Evolutionary conservation across 2,329 filamentous ascomycete genomes (phyloP).

Genomic region (Aureobasidium melanogenum): DNA sequence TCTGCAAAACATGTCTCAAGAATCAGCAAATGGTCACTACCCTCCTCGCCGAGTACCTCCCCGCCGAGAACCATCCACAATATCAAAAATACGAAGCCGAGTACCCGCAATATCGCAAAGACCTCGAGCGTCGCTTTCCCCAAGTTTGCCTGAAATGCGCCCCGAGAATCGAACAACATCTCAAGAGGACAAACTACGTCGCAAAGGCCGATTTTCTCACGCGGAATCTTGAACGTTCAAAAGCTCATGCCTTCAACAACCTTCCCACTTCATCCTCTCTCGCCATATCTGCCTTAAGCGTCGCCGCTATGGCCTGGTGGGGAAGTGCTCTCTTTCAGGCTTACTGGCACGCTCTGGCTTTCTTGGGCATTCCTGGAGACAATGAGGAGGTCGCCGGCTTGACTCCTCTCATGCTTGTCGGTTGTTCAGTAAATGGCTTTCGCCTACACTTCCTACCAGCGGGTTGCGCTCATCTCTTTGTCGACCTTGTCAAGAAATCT

Average conservation of each 20-base stretch:
- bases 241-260: constrained; percentile 10
- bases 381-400: constrained; percentile 4
- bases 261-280: not conserved
- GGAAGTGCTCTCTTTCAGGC: constrained; percentile 27
- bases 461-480: constrained; percentile 19
- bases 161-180: constrained; percentile 59
- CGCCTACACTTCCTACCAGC: constrained; percentile 15
- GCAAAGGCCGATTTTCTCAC: constrained; percentile 60
- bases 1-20: constrained; percentile 73
- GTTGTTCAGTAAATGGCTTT: constrained; percentile 15
- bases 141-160: constrained; percentile 79
- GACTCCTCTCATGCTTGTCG: constrained; percentile 7
- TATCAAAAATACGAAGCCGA: constrained; percentile 60
- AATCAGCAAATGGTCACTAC: constrained; percentile 79
- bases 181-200: constrained; percentile 65
- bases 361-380: constrained; percentile 11
- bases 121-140: constrained; percentile 75
- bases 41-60: constrained; percentile 71
- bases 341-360: constrained; percentile 25
- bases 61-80: constrained; percentile 54
- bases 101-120: constrained; percentile 60
- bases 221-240: constrained; percentile 22
- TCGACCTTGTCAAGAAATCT: constrained; percentile 18
- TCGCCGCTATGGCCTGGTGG: constrained; percentile 37
- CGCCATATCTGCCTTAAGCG: constrained; percentile 13